Percentiles rank a stretch among this genome's conserved stretches.
phyloP scores from a whole-genome alignment of 495 filamentous ascomycete species.

The Penicillium ochrochloron region DNA sequence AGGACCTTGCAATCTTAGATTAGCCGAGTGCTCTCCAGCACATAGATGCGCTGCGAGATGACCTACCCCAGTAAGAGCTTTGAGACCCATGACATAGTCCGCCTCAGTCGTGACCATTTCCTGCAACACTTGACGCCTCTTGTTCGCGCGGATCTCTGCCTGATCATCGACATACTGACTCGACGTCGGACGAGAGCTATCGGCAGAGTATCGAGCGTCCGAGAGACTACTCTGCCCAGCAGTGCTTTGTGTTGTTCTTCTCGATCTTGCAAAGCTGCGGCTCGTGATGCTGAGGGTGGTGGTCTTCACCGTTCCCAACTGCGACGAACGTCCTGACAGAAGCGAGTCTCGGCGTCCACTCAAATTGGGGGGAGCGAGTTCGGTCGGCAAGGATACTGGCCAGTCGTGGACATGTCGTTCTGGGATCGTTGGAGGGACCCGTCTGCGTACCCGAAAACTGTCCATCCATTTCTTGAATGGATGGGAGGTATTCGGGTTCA shows the following conservation, averaged over 20 bases:
- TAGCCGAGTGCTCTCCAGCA: neutral
- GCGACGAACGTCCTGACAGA: constrained; percentile 71
- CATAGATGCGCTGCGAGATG: neutral
- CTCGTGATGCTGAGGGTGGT: constrained; percentile 73
- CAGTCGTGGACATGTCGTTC: constrained; percentile 48
- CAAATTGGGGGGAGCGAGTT: constrained; percentile 31
- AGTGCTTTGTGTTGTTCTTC: constrained; percentile 54
- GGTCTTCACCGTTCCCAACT: constrained; percentile 77
- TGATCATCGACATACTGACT: constrained; percentile 66
- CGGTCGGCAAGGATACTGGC: constrained; percentile 43
- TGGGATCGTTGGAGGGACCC: constrained; percentile 28
- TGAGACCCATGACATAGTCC: constrained; percentile 84
- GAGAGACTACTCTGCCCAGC: constrained; percentile 59
- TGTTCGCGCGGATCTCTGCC: constrained; percentile 69
- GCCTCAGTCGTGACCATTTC: constrained; percentile 87
- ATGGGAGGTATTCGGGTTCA: constrained; percentile 21
- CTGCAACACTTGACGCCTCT: constrained; percentile 76
- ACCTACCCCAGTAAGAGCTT: constrained; percentile 81
- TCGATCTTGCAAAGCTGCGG: constrained; percentile 66
- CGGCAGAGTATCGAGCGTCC: constrained; percentile 65
- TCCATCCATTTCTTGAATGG: constrained; percentile 61
- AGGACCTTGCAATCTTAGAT: constrained; percentile 34
- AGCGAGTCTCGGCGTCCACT: constrained; percentile 27
- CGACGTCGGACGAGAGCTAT: constrained; percentile 61
- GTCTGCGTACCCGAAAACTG: constrained; percentile 51